phyloP scores from a whole-genome alignment of 2,329 filamentous ascomycete species.

The Fusarium goolgardi region DNA sequence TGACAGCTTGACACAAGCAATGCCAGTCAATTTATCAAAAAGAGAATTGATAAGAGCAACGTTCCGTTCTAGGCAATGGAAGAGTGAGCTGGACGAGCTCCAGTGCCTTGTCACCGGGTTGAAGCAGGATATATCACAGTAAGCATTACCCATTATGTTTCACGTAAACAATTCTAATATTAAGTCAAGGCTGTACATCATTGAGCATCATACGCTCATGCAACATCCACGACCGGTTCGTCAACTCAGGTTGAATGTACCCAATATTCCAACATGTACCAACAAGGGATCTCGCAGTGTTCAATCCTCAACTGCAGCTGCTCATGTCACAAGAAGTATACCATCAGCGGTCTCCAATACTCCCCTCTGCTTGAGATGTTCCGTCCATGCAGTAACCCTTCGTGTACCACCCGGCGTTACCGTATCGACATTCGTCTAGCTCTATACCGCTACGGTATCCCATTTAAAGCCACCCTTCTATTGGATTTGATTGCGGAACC shows the following conservation, averaged over 20 bases:
- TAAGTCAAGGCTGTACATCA: not conserved
- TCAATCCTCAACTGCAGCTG: not conserved
- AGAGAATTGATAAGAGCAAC: not conserved
- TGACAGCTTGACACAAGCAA: not conserved
- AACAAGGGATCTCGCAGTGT: not conserved
- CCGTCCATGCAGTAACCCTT: not conserved
- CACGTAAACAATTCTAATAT: not conserved
- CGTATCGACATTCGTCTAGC: not conserved
- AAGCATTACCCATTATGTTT: not conserved
- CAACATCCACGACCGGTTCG: fast-evolving
- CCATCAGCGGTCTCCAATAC: conserved; percentile 11
- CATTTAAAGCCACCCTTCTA: not conserved
- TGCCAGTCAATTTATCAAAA: not conserved
- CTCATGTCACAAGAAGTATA: conserved; percentile 1
- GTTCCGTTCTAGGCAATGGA: conserved; percentile 9
- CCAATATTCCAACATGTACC: not conserved
- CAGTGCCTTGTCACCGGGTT: not conserved
- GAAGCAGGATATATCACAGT: conserved; percentile 4
- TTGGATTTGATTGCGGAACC: not conserved
- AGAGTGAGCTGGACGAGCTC: conserved; percentile 2
- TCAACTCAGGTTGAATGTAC: not conserved
- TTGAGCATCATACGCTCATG: not conserved
- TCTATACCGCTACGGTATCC: not conserved
- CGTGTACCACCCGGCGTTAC: not conserved
- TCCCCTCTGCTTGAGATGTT: not conserved